Conservation (phyloP, 257 asterid species). For the Oldenlandia corymbosa region DNA sequence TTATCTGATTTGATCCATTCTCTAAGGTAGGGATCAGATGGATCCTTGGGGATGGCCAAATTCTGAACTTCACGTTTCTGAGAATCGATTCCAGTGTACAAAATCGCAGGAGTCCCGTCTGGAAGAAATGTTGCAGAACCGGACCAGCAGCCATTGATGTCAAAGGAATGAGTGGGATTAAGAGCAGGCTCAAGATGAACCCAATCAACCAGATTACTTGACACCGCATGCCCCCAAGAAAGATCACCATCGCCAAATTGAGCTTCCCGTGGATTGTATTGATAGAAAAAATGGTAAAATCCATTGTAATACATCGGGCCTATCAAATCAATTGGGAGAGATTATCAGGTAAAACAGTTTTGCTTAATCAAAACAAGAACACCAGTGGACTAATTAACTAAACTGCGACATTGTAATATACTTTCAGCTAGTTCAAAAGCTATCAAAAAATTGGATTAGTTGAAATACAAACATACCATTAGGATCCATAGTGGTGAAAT, state of each 20-base stretch:
- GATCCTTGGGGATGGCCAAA: conserved; percentile 51
- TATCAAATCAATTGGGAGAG: conserved; percentile 16
- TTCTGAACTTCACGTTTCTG: conserved; percentile 56
- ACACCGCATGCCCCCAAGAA: conserved; percentile 83
- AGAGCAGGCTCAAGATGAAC: conserved; percentile 47
- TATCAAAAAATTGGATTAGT: too few relatives aligned
- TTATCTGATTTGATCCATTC: conserved; percentile 58
- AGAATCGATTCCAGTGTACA: conserved; percentile 61
- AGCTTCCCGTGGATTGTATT: conserved; percentile 73
- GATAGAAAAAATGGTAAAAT: conserved; percentile 78
- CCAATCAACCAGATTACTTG: conserved; percentile 73
- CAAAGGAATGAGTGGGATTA: conserved; percentile 58
- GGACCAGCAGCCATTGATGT: conserved; percentile 61
- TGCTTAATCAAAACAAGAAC: too few relatives aligned
- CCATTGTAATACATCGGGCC: conserved; percentile 86
- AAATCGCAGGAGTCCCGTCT: conserved; percentile 51
- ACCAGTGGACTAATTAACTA: too few relatives aligned
- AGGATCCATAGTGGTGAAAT: conserved; percentile 25
- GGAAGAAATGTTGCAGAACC: conserved; percentile 80
- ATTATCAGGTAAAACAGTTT: too few relatives aligned
- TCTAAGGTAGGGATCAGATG: conserved; percentile 53
- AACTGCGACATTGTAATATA: too few relatives aligned
- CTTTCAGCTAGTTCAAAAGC: too few relatives aligned
- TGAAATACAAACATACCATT: conserved; percentile 22
- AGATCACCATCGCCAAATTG: conserved; percentile 48